Conservation (phyloP, 2,329 filamentous ascomycete genomes). For the Zymoseptoria ardabiliae region DNA sequence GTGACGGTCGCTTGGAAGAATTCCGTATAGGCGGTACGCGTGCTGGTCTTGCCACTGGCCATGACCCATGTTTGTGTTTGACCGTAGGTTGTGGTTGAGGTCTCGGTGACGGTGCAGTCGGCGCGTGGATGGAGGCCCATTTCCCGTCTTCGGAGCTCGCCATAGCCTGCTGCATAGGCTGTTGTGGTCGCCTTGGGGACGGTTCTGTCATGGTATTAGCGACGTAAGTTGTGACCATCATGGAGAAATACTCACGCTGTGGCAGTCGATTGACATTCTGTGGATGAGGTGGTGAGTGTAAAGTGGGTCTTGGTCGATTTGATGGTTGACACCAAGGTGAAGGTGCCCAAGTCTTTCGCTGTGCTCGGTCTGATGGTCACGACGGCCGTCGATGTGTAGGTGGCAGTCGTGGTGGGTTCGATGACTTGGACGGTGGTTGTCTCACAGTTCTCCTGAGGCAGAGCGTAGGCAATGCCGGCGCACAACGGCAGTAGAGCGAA, state of each 20-base stretch:
- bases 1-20: constrained; percentile 25
- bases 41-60: constrained; percentile 19
- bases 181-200: constrained; percentile 6
- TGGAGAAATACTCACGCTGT: constrained; percentile 17
- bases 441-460: constrained; percentile 23
- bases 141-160: constrained; percentile 10
- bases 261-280: constrained; percentile 17
- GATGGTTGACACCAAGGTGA: constrained; percentile 20
- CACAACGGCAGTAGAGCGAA: constrained; percentile 17
- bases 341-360: constrained; percentile 23
- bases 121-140: constrained; percentile 17
- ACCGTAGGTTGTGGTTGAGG: constrained; percentile 24
- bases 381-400: constrained; percentile 22
- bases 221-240: neutral
- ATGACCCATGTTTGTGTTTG: constrained; percentile 22
- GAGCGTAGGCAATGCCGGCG: constrained; percentile 17
- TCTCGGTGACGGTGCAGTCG: constrained; percentile 24
- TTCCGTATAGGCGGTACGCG: constrained; percentile 24
- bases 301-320: constrained; percentile 23
- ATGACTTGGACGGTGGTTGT: constrained; percentile 24
- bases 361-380: constrained; percentile 20
- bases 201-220: constrained; percentile 5
- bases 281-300: constrained; percentile 22
- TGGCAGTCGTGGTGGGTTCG: constrained; percentile 25
- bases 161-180: neutral